Conservation (phyloP, 1,139 yeast species). For the Geotrichum citri-aurantii region DNA sequence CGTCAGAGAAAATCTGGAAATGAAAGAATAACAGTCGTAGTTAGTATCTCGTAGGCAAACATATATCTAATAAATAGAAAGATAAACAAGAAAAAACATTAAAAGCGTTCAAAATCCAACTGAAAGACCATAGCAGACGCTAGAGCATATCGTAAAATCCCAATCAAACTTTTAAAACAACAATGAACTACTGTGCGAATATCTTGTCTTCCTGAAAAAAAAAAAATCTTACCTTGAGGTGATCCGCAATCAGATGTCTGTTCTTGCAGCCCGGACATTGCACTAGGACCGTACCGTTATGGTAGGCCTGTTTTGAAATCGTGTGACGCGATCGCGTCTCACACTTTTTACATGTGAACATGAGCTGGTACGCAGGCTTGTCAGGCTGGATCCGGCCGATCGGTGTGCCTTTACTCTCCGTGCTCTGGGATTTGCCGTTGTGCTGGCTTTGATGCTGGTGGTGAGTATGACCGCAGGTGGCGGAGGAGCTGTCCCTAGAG, state of each 20-base stretch:
- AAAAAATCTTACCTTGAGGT: constrained; percentile 47
- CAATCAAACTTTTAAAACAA: neutral
- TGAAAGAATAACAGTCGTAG: constrained; percentile 18
- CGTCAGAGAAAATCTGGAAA: constrained; percentile 63
- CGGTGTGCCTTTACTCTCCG: neutral
- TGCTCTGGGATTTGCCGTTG: neutral
- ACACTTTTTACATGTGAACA: constrained; percentile 91
- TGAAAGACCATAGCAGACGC: neutral
- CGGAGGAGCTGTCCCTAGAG: neutral
- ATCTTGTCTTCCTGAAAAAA: too few relatives aligned
- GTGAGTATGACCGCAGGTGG: neutral
- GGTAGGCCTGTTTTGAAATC: constrained; percentile 87
- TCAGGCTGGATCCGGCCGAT: constrained; percentile 24
- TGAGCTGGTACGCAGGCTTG: constrained; percentile 75
- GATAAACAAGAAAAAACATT: neutral
- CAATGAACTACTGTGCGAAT: too few relatives aligned
- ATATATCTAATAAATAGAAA: neutral
- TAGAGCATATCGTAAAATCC: neutral
- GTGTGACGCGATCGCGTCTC: constrained; percentile 77
- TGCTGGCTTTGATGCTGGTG: neutral
- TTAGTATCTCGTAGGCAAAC: neutral
- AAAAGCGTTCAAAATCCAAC: neutral
- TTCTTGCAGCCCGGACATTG: constrained; percentile 89
- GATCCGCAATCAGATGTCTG: constrained; percentile 91
- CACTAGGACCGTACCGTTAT: constrained; percentile 77